These are phyloP conservation scores for Trichoderma harzianum DNA, from an alignment of 2,329 filamentous ascomycete species.

Conservation along the genomic window DNA sequence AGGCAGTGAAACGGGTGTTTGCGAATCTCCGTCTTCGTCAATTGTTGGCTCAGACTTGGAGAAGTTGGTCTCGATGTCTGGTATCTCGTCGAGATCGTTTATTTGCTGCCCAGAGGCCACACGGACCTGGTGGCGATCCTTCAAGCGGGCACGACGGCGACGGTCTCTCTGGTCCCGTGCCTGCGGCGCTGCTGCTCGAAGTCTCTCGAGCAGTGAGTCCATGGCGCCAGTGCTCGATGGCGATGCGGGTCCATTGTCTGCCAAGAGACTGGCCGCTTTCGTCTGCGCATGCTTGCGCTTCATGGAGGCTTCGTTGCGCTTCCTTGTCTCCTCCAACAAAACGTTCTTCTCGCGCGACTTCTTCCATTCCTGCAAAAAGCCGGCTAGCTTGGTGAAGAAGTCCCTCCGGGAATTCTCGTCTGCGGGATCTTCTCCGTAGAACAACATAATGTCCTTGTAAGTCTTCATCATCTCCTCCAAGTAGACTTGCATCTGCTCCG, in stretches of 20 bases:
- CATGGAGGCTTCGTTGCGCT: constrained; percentile 86
- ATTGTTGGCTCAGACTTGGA: constrained; percentile 35
- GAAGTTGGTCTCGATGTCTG: constrained; percentile 48
- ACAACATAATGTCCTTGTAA: constrained; percentile 93
- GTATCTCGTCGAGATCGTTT: constrained; percentile 63
- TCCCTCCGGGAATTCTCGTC: constrained; percentile 93
- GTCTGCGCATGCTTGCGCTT: constrained; percentile 80
- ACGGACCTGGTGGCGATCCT: constrained; percentile 86
- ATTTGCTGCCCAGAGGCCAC: constrained; percentile 86
- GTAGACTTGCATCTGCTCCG: constrained; percentile 91
- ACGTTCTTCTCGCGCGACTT: constrained; percentile 93
- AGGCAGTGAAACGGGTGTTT: constrained; percentile 45
- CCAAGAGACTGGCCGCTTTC: constrained; percentile 44
- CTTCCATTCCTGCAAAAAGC: constrained; percentile 93
- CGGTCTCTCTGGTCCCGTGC: constrained; percentile 85
- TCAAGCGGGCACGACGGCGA: constrained; percentile 78
- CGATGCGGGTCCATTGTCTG: constrained; percentile 53
- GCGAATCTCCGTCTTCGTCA: constrained; percentile 43
- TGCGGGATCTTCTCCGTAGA: constrained; percentile 89
- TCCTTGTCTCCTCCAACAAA: constrained; percentile 72
- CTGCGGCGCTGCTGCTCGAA: constrained; percentile 88
- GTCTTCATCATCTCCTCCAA: constrained; percentile 87
- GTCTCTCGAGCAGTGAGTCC: constrained; percentile 92
- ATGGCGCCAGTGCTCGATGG: constrained; percentile 83
- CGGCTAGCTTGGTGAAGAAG: constrained; percentile 90